phyloP scores from a whole-genome alignment of 306 rosid species.

The Begonia fuchsioides region DNA sequence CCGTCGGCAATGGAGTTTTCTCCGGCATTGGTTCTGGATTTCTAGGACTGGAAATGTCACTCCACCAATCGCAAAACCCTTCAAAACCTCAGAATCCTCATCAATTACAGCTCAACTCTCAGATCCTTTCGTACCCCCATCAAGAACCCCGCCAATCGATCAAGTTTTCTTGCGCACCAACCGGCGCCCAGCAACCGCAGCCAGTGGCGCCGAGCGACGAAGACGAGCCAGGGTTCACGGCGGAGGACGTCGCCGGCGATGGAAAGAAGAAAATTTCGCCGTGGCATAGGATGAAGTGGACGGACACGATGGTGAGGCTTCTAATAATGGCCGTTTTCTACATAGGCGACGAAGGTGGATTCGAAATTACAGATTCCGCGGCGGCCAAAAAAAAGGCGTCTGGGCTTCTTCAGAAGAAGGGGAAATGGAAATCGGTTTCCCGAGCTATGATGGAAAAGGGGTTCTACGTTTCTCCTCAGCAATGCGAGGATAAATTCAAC shows the following conservation, averaged over 20 bases:
- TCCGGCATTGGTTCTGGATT: slow-evolving; percentile 39
- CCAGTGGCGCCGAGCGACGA: slow-evolving; percentile 44
- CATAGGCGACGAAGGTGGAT: slow-evolving; percentile 69
- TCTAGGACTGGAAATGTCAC: slow-evolving; percentile 45
- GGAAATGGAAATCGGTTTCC: slow-evolving; percentile 94
- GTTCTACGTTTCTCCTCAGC: slow-evolving; percentile 86
- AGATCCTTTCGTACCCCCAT: slow-evolving; percentile 31
- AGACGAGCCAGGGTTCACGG: slow-evolving; percentile 39
- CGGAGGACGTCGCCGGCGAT: slow-evolving; percentile 33
- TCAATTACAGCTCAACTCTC: slow-evolving; percentile 27
- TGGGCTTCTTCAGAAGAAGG: slow-evolving; percentile 79
- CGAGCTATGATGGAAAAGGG: slow-evolving; percentile 91
- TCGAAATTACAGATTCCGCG: slow-evolving; percentile 35
- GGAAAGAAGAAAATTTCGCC: slow-evolving; percentile 58
- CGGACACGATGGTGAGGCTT: slow-evolving; percentile 68
- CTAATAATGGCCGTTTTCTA: slow-evolving; percentile 80
- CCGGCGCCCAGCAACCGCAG: slow-evolving; percentile 20
- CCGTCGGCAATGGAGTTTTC: slow-evolving; percentile 42
- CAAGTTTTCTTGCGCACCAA: slow-evolving; percentile 23
- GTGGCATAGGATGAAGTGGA: slow-evolving; percentile 99
- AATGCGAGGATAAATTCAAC: slow-evolving; percentile 90
- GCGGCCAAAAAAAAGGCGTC: slow-evolving; percentile 36
- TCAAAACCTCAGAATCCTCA: slow-evolving; percentile 33
- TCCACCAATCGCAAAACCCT: slow-evolving; percentile 35
- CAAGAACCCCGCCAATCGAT: slow-evolving; percentile 31